phyloP scores from a whole-genome alignment of 371 early-diverging fungal species.

The Saksenaea vasiformis region DNA sequence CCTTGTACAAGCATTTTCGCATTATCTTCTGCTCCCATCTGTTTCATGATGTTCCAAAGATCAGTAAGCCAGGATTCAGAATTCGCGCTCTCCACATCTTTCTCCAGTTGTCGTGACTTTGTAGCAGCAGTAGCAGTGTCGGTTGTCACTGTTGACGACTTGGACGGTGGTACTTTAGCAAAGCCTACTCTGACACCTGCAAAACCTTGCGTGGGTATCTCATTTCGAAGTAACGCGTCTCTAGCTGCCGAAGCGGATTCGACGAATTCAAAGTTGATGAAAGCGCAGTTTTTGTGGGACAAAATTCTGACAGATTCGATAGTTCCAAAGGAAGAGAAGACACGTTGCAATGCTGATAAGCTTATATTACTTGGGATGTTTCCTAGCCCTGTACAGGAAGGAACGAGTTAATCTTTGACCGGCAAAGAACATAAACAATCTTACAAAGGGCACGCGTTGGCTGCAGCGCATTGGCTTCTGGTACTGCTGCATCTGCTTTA shows the following conservation, averaged over 20 bases:
- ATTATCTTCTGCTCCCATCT: conserved; percentile 24
- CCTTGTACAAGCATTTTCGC: conserved; percentile 20
- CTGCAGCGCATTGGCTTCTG: conserved; percentile 38
- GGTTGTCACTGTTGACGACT: not conserved
- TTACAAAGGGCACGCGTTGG: conserved; percentile 56
- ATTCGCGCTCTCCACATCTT: conserved; percentile 8
- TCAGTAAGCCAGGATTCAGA: conserved; percentile 33
- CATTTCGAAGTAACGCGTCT: conserved; percentile 84
- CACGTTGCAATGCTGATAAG: conserved; percentile 71
- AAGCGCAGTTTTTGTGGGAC: conserved; percentile 96
- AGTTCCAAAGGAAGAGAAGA: conserved; percentile 84
- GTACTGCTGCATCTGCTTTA: conserved; percentile 74
- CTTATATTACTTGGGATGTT: conserved; percentile 86
- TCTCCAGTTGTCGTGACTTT: conserved; percentile 3
- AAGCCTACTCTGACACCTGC: conserved; percentile 86
- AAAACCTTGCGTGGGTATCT: conserved; percentile 77
- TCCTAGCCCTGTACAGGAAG: conserved; percentile 76
- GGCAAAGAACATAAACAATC: not conserved
- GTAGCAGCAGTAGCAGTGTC: not conserved
- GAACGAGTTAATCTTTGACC: not conserved
- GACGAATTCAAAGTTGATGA: conserved; percentile 89
- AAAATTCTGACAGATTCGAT: conserved; percentile 94
- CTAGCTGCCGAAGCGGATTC: conserved; percentile 90
- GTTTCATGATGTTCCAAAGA: conserved; percentile 32
- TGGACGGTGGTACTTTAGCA: conserved; percentile 78